Evolutionary conservation across 2,329 filamentous ascomycete species (phyloP).

Genomic region (Claviceps sp.): DNA sequence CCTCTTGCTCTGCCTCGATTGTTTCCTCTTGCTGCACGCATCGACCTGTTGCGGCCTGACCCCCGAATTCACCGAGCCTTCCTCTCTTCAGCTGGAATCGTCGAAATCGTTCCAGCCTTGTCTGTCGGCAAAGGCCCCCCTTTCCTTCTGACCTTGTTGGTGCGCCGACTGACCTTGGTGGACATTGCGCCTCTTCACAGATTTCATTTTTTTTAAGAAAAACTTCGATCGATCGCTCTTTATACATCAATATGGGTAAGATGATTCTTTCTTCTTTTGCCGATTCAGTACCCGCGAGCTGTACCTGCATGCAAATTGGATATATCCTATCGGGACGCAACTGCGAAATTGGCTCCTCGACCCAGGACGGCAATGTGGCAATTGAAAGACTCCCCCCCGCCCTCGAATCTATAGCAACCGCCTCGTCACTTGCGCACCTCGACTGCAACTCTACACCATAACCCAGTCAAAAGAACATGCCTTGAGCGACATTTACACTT

Average conservation of each 20-base stretch:
- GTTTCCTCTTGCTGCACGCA: not conserved
- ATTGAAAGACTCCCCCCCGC: constrained; percentile 2
- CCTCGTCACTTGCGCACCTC: not conserved
- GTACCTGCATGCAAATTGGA: constrained; percentile 10
- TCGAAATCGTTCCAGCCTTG: not conserved
- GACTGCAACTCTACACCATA: constrained; percentile 1
- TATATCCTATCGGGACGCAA: constrained; percentile 3
- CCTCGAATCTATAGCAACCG: not conserved
- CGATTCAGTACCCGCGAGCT: not conserved
- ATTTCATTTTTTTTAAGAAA: constrained; percentile 10
- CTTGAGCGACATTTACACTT: constrained; percentile 31
- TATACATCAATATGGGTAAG: constrained; percentile 30
- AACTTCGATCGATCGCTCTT: constrained; percentile 21
- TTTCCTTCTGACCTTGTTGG: not conserved
- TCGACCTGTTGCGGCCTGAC: not conserved
- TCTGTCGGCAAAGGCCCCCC: constrained; percentile 11
- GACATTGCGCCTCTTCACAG: constrained; percentile 1
- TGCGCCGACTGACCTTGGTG: constrained; percentile 11
- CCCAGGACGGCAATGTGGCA: not conserved
- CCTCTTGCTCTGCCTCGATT: not conserved
- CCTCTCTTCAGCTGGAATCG: not conserved
- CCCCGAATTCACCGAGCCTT: not conserved
- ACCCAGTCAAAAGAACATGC: constrained; percentile 20
- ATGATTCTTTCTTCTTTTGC: constrained; percentile 16
- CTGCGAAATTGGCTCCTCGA: constrained; percentile 11